These are phyloP conservation scores for Collybiopsis luxurians DNA, from an alignment of 768 basidiomycete species.

Conservation along the genomic window DNA sequence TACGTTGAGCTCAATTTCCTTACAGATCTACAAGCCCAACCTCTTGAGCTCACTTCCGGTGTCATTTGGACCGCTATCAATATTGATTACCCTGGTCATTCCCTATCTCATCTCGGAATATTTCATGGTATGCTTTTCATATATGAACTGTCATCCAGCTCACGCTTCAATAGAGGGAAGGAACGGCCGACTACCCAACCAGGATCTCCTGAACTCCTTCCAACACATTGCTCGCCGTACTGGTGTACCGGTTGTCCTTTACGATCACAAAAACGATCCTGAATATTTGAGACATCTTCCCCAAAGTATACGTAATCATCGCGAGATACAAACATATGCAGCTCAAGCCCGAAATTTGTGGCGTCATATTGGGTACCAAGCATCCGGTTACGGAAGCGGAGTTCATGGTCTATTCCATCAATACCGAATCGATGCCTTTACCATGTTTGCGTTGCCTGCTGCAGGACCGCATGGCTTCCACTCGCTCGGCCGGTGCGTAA, in stretches of 20 bases:
- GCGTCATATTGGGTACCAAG: slow-evolving; percentile 72
- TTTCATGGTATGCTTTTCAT: slow-evolving; percentile 69
- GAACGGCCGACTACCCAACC: slow-evolving; percentile 94
- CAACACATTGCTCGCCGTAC: slow-evolving; percentile 67
- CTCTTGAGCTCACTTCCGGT: slow-evolving; percentile 67
- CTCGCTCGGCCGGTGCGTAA: slow-evolving; percentile 77
- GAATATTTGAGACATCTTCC: slow-evolving; percentile 47
- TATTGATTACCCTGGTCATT: slow-evolving; percentile 95
- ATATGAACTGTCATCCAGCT: neutral
- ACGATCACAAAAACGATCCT: slow-evolving; percentile 54
- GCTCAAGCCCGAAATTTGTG: slow-evolving; percentile 64
- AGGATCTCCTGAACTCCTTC: slow-evolving; percentile 88
- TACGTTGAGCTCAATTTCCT: neutral
- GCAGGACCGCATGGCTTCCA: slow-evolving; percentile 94
- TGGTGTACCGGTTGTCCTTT: slow-evolving; percentile 75
- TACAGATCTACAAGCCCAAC: slow-evolving; percentile 64
- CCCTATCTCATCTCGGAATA: slow-evolving; percentile 93
- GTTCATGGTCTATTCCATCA: slow-evolving; percentile 89
- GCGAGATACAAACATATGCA: slow-evolving; percentile 47
- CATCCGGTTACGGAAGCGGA: slow-evolving; percentile 78
- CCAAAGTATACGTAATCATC: slow-evolving; percentile 34
- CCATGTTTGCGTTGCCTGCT: slow-evolving; percentile 85
- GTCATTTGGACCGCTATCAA: slow-evolving; percentile 95
- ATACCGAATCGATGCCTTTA: slow-evolving; percentile 95
- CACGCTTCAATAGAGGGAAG: slow-evolving; percentile 67